Evolutionary conservation across 2,329 filamentous ascomycete genomes (phyloP).

Genomic region (Neopestalotiopsis clavispora): DNA sequence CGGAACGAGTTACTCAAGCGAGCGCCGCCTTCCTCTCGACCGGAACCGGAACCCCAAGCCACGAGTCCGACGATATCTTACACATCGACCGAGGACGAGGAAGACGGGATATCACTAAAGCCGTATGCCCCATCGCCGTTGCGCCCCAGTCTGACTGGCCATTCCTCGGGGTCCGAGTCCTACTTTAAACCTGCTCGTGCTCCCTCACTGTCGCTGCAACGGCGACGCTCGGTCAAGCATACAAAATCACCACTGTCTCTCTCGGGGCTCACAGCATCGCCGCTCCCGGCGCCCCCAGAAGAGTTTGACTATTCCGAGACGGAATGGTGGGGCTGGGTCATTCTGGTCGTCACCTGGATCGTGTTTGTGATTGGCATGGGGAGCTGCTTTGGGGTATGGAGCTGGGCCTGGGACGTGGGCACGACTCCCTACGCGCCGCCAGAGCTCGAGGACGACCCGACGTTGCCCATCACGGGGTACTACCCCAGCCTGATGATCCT

Average conservation of each 20-base stretch:
- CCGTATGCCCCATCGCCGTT: conserved; percentile 47
- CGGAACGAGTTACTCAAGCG: conserved; percentile 35
- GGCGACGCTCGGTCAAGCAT: conserved; percentile 54
- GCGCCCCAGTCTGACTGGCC: conserved; percentile 44
- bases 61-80: conserved; percentile 64
- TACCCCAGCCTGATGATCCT: conserved; percentile 94
- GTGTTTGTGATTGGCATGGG: conserved; percentile 98
- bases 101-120: conserved; percentile 73
- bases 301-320: conserved; percentile 87
- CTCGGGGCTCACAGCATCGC: conserved; percentile 54
- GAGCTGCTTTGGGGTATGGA: conserved; percentile 93
- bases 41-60: conserved; percentile 34
- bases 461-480: conserved; percentile 93
- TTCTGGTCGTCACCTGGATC: conserved; percentile 88
- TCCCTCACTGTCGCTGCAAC: conserved; percentile 40
- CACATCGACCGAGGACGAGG: conserved; percentile 82
- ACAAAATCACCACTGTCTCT: conserved; percentile 67
- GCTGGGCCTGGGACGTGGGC: conserved; percentile 98
- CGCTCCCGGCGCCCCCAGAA: conserved; percentile 49
- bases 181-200: conserved; percentile 52
- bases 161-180: conserved; percentile 66
- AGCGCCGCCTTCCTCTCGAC: conserved; percentile 15
- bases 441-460: conserved; percentile 93
- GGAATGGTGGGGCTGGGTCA: conserved; percentile 97
- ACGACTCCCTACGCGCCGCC: conserved; percentile 95